These are phyloP conservation scores for Coemansia sp. DNA, from an alignment of 192 early-diverging fungal species.

Conservation along the genomic window DNA sequence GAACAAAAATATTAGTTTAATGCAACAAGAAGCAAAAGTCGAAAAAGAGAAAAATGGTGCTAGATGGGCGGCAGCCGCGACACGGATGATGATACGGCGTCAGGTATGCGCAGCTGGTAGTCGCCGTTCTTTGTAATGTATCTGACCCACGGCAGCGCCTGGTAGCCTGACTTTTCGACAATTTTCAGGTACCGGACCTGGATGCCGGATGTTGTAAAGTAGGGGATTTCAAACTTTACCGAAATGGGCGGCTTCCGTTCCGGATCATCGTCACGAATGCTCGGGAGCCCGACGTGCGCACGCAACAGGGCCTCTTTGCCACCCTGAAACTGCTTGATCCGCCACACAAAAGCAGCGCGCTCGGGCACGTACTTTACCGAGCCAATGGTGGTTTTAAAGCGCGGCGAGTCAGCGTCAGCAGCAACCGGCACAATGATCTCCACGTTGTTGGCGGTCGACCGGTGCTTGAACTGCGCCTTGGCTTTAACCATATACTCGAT, in stretches of 20 bases:
- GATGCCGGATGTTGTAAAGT: constrained; percentile 87
- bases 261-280: constrained; percentile 78
- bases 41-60: background rate
- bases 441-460: constrained; percentile 96
- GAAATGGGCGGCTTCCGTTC: constrained; percentile 80
- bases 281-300: constrained; percentile 81
- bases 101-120: constrained; percentile 92
- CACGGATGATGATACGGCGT: constrained; percentile 71
- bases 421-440: constrained; percentile 98
- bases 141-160: constrained; percentile 84
- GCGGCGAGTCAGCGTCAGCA: constrained; percentile 94
- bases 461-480: constrained; percentile 94
- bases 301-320: constrained; percentile 94
- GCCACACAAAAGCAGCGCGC: constrained; percentile 92
- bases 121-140: constrained; percentile 92
- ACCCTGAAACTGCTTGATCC: constrained; percentile 97
- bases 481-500: constrained; percentile 98
- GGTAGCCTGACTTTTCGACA: constrained; percentile 85
- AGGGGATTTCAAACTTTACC: constrained; percentile 87
- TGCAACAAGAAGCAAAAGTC: background rate
- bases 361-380: constrained; percentile 92
- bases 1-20: background rate
- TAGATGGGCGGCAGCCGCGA: constrained; percentile 63
- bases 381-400: constrained; percentile 90
- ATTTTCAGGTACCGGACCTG: constrained; percentile 90